Evolutionary conservation across 163 green algal genomes (phyloP).

Genomic region (Scenedesmus sp.): DNA sequence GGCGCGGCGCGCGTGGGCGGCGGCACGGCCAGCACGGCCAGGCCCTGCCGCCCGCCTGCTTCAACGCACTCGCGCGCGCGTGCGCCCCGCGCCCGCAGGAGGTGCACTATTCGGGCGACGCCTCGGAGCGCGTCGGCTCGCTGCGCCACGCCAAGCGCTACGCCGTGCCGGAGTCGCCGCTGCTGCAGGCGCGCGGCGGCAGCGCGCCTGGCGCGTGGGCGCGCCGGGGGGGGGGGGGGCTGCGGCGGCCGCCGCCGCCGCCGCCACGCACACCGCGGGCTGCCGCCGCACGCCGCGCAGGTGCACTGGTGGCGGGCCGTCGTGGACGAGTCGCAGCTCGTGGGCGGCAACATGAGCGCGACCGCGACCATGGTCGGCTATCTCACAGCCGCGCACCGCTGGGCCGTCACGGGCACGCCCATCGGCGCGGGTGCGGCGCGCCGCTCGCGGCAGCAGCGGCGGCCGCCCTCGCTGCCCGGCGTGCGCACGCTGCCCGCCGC

Average conservation of each 20-base stretch:
- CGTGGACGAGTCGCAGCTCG: conserved; percentile 79
- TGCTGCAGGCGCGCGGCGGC: conserved; percentile 37
- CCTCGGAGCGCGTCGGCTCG: conserved; percentile 24
- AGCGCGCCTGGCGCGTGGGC: neutral
- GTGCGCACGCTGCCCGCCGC: too few species aligned
- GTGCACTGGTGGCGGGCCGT: conserved; percentile 69
- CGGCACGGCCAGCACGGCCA: too few species aligned
- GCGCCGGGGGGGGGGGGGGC: neutral
- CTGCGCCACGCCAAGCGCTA: conserved; percentile 78
- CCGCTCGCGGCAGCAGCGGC: too few species aligned
- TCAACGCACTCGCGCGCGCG: too few species aligned
- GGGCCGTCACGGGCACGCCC: conserved; percentile 81
- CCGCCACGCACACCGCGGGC: too few species aligned
- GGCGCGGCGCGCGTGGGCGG: too few species aligned
- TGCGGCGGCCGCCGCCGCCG: neutral
- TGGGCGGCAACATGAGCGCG: conserved; percentile 54
- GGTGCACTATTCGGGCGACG: conserved; percentile 57
- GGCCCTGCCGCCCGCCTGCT: too few species aligned
- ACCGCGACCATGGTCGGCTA: conserved; percentile 66
- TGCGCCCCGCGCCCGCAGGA: conserved; percentile 47
- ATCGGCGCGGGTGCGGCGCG: conserved; percentile 52
- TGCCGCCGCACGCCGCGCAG: conserved; percentile 25
- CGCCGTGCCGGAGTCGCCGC: conserved; percentile 47
- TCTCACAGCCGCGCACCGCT: conserved; percentile 58
- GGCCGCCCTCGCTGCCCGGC: too few species aligned